A percentile compares a stretch with the other conserved stretches of the same genome.
Conservation (phyloP, 2,329 filamentous ascomycete genomes). For the Boeremia exigua region DNA sequence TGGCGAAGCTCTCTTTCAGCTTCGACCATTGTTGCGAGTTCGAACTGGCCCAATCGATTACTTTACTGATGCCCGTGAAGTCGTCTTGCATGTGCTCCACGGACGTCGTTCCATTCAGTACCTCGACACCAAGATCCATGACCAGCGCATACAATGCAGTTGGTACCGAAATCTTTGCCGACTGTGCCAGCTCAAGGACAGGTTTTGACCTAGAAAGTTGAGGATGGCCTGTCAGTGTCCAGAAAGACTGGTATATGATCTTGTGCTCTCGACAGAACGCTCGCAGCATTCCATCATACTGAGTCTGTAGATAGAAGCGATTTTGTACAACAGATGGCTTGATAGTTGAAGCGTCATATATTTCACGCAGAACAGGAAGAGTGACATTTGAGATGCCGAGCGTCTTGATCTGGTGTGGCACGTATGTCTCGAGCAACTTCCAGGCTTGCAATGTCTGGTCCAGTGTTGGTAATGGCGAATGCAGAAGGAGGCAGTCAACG, state of each 20-base stretch:
- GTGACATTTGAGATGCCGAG: constrained; percentile 79
- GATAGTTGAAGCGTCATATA: constrained; percentile 57
- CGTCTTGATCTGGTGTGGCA: constrained; percentile 67
- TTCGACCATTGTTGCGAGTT: constrained; percentile 57
- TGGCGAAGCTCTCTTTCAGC: neutral
- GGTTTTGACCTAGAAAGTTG: constrained; percentile 54
- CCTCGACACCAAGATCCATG: constrained; percentile 57
- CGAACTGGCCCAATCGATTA: constrained; percentile 53
- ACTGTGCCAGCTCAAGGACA: constrained; percentile 58
- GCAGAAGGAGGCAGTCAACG: constrained; percentile 65
- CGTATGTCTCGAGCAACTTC: constrained; percentile 69
- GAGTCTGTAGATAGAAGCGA: constrained; percentile 67
- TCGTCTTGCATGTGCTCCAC: constrained; percentile 60
- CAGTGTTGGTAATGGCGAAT: constrained; percentile 61
- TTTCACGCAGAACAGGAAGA: constrained; percentile 60
- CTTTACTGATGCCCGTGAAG: constrained; percentile 52
- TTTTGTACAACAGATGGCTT: constrained; percentile 76
- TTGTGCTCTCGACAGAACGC: constrained; percentile 59
- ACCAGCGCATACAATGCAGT: constrained; percentile 65
- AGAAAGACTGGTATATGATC: constrained; percentile 66
- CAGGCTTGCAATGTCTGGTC: constrained; percentile 68
- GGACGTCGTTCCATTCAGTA: constrained; percentile 65
- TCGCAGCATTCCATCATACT: constrained; percentile 67
- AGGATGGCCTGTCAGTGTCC: constrained; percentile 67
- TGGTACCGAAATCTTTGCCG: constrained; percentile 50